Evolutionary conservation across 352 stramenopile species (phyloP), one percentile per base, ranked within the genome.

Genomic region (Globisporangium alternatum): DNA sequence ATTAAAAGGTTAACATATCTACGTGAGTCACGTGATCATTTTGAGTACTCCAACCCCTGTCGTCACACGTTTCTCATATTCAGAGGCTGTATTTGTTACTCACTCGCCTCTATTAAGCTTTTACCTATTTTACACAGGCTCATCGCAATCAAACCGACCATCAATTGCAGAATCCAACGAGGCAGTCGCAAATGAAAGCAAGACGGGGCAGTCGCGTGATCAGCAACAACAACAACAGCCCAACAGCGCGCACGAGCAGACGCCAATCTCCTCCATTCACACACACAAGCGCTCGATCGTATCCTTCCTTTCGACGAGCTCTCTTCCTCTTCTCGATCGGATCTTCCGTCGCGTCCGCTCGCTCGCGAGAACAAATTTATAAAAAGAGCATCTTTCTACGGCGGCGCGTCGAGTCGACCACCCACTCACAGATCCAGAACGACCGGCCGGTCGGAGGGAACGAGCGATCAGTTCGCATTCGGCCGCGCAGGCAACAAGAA

Each of bases 171-270:
- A 35, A 62, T 53, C 25, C 56, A 54, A 28, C 41, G 9, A 17
- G 43, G 56, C 45, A 35, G 13, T 31, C 56, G 43, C 56, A 63
- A 63, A 63, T 35, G 56, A 63, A 63, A 63, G 56, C 56, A 63
- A 63, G 56, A 52, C 37, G 41, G 56, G 55, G 41, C 55, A 58
- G 10, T 5, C 12, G 5, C 9, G 28, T 56, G 54, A 60, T 48
- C 54, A 48, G 12, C 33, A 39, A 12, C 35, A 15, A 15, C 12
- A 41, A 12, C 35, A 41, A 41, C 35, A 41, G 35, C 7, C 35
- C 44, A 30, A 28, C 0, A 25, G 48, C 47, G 21, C 25, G 2
- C 22, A 33, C 21, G 48, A 55, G 21, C 22, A 13, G n/a, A 30
- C 48, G 17, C 17, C 30, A 43, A 7, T 43, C 52, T 28, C 52